Base-by-base conservation (phyloP, 1,139 yeast genomes). In the Meyerozyma sp. region DNA sequence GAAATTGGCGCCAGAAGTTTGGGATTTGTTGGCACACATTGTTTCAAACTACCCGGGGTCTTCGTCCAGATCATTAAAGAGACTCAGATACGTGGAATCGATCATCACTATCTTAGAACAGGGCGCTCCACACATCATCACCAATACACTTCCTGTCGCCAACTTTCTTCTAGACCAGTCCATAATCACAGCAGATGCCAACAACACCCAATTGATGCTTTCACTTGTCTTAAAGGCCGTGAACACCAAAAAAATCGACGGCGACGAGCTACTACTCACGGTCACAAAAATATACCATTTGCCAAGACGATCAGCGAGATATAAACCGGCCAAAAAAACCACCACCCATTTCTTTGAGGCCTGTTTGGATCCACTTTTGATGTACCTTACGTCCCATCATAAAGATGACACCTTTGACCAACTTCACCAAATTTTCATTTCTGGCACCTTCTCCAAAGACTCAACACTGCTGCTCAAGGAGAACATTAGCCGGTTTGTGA, bases 21-120 rank as follows among this genome's bases (percentile, higher is more conserved):
- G 91, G 89, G 44, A 46, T 38, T 46, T 49, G 4, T 58, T 81
- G 37, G 68, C 79, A 46, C 54, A 58, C 37, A 55, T 55, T 14
- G 57, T 70, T 32, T 81, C 84, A 81, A 36, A 35, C 51, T 56
- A 46, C 42, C 11, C 27, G 32, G n/a, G 32, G 47, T 3, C 46
- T 66, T 53, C 46, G 64, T 59, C 48, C 70, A 61, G 34, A 44
- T 48, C 63, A 2, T 65, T 75, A 47, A 70, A 72, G 48, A 65
- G 62, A 40, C 56, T 68, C 42, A 46, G 46, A 37, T 25, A 44
- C 20, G 43, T 53, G 14, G 46, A 40, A n/a, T 37, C 48, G 8
- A 28, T 46, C 27, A 18, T 40, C 26, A 48, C 71, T 21, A 70
- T 63, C 40, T 57, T 68, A 37, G 65, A 63, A 36, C 16, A 30